phyloP scores from a whole-genome alignment of 1,139 yeast genomes.

The Nadsonia starkeyi-henricii region DNA sequence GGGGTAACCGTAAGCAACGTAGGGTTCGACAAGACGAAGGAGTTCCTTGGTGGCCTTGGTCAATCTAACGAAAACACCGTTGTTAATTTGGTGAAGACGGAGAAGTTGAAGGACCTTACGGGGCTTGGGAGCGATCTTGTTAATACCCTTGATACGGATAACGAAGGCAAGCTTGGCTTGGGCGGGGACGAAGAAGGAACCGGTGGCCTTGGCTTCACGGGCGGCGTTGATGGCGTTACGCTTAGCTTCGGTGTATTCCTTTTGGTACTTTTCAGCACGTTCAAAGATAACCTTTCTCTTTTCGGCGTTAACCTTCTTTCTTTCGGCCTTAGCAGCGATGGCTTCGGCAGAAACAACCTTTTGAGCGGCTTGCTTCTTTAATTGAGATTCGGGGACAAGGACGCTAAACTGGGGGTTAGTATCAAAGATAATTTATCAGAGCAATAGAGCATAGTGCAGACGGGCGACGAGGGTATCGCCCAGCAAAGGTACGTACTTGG shows the following conservation, averaged over 20 bases:
- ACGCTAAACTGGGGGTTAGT: constrained; percentile 9
- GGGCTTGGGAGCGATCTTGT: constrained; percentile 99
- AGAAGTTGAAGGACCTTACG: constrained; percentile 98
- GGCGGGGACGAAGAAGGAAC: constrained; percentile 76
- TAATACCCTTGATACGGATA: constrained; percentile 99
- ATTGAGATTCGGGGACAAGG: constrained; percentile 82
- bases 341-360: constrained; percentile 33
- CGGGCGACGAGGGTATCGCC: too few species aligned
- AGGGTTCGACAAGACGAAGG: constrained; percentile 96
- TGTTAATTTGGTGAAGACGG: constrained; percentile 96
- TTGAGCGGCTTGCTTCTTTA: constrained; percentile 85
- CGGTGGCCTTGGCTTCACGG: constrained; percentile 95
- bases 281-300: constrained; percentile 93
- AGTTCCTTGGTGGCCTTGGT: constrained; percentile 98
- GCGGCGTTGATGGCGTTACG: constrained; percentile 85
- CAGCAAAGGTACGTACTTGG: too few species aligned
- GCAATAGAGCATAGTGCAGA: too few species aligned
- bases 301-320: constrained; percentile 82
- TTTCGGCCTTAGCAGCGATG: constrained; percentile 36
- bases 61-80: constrained; percentile 95
- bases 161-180: constrained; percentile 94
- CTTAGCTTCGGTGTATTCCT: constrained; percentile 94
- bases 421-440: too few species aligned
- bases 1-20: constrained; percentile 99
- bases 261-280: constrained; percentile 97